Conservation (phyloP, 169 alveolate species). For the Plasmodium cynomolgi region DNA sequence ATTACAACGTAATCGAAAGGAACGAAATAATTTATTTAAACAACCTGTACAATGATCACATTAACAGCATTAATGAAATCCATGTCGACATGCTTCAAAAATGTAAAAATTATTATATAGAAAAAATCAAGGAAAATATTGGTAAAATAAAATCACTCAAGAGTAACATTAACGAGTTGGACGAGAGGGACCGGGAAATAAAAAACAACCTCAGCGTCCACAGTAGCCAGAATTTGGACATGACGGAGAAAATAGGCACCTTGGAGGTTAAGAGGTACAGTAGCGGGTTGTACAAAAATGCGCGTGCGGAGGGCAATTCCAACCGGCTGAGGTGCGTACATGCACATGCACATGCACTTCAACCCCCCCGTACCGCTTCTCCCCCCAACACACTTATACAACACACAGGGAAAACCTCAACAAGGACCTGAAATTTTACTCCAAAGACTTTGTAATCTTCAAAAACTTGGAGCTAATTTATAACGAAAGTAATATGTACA, state of each 20-base stretch:
- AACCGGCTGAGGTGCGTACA: not conserved
- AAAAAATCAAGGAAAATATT: constrained; percentile 38
- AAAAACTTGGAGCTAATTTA: constrained; percentile 66
- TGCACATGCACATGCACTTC: not conserved
- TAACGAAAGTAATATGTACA: constrained; percentile 42
- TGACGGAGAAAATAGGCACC: constrained; percentile 12
- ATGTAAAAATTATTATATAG: constrained; percentile 54
- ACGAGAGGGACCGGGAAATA: constrained; percentile 19
- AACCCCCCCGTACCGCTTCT: not conserved
- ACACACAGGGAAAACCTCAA: constrained; percentile 32
- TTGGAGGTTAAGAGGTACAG: constrained; percentile 48
- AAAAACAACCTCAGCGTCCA: constrained; percentile 10
- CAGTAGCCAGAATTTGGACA: constrained; percentile 4
- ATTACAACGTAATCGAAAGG: constrained; percentile 40
- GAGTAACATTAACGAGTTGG: constrained; percentile 44
- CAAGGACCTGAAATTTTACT: constrained; percentile 47
- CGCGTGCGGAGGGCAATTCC: not conserved
- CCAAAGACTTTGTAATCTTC: constrained; percentile 57
- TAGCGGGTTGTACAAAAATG: not conserved
- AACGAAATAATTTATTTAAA: constrained; percentile 52
- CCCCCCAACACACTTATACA: not conserved
- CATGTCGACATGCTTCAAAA: constrained; percentile 12
- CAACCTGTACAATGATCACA: constrained; percentile 58
- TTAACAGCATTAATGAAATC: constrained; percentile 47
- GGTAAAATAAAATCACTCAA: constrained; percentile 43